Conservation (phyloP, 805 yeast species). For the Metschnikowia peoriensis region DNA sequence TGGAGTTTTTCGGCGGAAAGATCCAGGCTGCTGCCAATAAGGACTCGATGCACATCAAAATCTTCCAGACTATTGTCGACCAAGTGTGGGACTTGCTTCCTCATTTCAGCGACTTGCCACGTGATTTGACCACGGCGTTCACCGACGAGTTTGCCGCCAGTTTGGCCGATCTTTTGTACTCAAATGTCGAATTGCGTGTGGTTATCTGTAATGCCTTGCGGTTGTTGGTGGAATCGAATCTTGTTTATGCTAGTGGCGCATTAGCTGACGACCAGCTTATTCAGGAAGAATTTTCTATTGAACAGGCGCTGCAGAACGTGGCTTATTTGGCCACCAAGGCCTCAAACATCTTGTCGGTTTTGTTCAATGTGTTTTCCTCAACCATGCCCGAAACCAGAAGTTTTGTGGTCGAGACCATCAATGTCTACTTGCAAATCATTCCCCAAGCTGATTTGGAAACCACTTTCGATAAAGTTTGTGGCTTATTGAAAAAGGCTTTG, state of each 20-base stretch:
- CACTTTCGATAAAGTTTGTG: conserved; percentile 85
- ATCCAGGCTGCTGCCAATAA: conserved; percentile 42
- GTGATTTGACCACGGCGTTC: conserved; percentile 64
- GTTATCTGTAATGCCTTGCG: conserved; percentile 81
- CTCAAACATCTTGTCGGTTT: conserved; percentile 75
- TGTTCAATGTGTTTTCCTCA: conserved; percentile 91
- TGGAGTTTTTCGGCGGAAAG: conserved; percentile 51
- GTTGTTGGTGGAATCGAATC: conserved; percentile 73
- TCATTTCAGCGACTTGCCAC: conserved; percentile 82
- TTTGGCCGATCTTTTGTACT: conserved; percentile 71
- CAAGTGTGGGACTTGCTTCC: conserved; percentile 94
- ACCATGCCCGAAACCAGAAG: conserved; percentile 83
- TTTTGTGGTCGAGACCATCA: conserved; percentile 82
- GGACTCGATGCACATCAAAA: conserved; percentile 67
- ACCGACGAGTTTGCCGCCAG: conserved; percentile 74
- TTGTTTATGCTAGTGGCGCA: conserved; percentile 60
- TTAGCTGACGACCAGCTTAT: conserved; percentile 53
- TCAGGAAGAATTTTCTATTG: conserved; percentile 58
- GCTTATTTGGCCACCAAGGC: conserved; percentile 65
- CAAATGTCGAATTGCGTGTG: conserved; percentile 71
- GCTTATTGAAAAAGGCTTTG: conserved; percentile 69
- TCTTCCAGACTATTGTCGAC: conserved; percentile 80
- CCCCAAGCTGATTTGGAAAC: conserved; percentile 61
- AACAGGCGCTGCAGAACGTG: conserved; percentile 54
- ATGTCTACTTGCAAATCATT: conserved; percentile 71